A percentile compares a stretch with the other conserved stretches of the same genome.
Conservation (phyloP, 768 basidiomycete species). For the Suillus placidus region DNA sequence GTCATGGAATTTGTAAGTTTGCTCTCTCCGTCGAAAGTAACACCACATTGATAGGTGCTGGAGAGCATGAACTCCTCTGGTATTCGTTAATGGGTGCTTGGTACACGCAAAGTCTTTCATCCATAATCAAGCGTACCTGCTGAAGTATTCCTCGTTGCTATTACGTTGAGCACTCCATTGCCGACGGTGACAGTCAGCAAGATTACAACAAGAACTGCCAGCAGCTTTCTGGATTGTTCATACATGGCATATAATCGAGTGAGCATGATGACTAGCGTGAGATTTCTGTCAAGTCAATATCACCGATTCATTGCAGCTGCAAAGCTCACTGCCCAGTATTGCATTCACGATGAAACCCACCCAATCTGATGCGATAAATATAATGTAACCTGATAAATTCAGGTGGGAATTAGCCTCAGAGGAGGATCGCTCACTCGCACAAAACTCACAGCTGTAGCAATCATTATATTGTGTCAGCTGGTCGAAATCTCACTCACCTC, state of each 20-base stretch:
- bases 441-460: too few relatives aligned
- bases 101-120: background rate
- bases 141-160: background rate
- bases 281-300: background rate
- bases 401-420: background rate
- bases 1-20: too few relatives aligned
- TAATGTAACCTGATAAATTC: background rate
- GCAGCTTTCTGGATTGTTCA: background rate
- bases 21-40: too few relatives aligned
- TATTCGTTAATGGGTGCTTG: background rate
- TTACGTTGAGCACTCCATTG: background rate
- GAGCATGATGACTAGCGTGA: background rate
- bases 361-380: accelerated
- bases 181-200: background rate
- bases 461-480: too few relatives aligned
- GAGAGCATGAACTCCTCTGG: background rate
- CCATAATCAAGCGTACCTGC: background rate
- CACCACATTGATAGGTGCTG: background rate
- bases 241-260: background rate
- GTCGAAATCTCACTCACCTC: too few relatives aligned
- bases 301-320: background rate
- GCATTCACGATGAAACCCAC: background rate
- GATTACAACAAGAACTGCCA: background rate
- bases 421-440: too few relatives aligned
- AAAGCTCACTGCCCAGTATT: background rate